Conservation (phyloP, 495 filamentous ascomycete genomes). For the Xylaria castorea region DNA sequence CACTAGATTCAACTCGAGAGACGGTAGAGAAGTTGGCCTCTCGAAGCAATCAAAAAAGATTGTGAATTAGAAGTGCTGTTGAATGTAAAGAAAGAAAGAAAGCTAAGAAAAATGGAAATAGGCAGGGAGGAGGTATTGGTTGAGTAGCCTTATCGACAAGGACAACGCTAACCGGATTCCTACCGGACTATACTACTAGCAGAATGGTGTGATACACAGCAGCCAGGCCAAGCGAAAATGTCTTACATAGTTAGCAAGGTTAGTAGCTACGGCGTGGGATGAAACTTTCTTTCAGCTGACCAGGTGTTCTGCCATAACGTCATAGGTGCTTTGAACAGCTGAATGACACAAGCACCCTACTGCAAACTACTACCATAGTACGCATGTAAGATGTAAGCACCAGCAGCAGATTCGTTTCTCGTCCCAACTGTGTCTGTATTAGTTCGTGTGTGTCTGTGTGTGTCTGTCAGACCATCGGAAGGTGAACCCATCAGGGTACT, state of each 20-base stretch:
- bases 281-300: conserved; percentile 8
- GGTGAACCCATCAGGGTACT: conserved; percentile 4
- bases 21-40: conserved; percentile 32
- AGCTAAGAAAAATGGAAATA: conserved; percentile 9
- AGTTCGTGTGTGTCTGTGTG: no score
- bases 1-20: conserved; percentile 42
- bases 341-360: not conserved
- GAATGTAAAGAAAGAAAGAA: conserved; percentile 37
- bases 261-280: not conserved
- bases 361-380: no score
- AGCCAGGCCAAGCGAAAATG: conserved; percentile 13
- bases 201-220: conserved; percentile 15
- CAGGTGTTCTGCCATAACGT: not conserved
- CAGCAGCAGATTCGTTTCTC: not conserved
- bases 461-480: not conserved
- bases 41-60: conserved; percentile 37
- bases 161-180: not conserved
- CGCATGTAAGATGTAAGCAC: no score
- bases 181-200: not conserved
- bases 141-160: conserved; percentile 17
- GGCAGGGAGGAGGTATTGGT: not conserved
- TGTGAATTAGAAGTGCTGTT: conserved; percentile 40
- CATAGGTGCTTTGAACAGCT: not conserved
- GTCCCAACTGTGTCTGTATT: not conserved
- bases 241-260: no score